Conservation (phyloP, 805 yeast species). For the Starmera dryadoides region DNA sequence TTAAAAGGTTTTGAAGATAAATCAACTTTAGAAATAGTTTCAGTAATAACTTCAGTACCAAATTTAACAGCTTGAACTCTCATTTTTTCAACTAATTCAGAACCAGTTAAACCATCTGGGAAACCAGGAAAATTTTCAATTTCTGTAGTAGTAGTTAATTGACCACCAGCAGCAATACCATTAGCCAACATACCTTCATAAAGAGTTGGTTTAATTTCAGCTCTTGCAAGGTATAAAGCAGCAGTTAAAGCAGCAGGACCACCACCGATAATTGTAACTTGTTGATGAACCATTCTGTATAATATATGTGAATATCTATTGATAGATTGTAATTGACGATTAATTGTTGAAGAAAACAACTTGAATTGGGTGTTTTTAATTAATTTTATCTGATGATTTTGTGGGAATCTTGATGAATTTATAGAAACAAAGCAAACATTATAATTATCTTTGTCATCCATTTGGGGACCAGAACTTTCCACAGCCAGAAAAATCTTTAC, state of each 20-base stretch:
- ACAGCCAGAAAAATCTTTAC: not conserved
- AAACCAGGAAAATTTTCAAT: conserved; percentile 99
- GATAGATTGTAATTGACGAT: not conserved
- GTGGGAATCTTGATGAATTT: too few relatives aligned
- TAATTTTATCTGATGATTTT: too few relatives aligned
- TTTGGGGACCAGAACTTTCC: too few relatives aligned
- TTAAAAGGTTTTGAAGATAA: conserved; percentile 86
- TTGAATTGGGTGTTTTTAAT: too few relatives aligned
- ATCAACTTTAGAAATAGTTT: conserved; percentile 91
- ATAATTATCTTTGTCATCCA: too few relatives aligned
- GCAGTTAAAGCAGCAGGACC: conserved; percentile 99
- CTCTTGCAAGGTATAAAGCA: conserved; percentile 93
- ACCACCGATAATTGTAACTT: conserved; percentile 86
- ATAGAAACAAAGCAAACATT: too few relatives aligned
- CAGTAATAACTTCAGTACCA: conserved; percentile 93
- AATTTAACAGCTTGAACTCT: conserved; percentile 78
- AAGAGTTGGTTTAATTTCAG: conserved; percentile 87
- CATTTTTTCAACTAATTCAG: conserved; percentile 90
- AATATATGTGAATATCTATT: too few relatives aligned
- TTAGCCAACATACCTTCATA: conserved; percentile 96
- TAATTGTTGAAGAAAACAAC: not conserved
- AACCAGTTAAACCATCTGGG: conserved; percentile 87
- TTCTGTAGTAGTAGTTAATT: conserved; percentile 96
- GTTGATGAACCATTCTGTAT: conserved; percentile 68
- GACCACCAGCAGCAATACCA: conserved; percentile 99